Percentiles rank a stretch among this genome's conserved stretches.
Evolutionary conservation across 805 yeast species (phyloP).

Genomic region (Hemisphaericaspora nanyangensis): DNA sequence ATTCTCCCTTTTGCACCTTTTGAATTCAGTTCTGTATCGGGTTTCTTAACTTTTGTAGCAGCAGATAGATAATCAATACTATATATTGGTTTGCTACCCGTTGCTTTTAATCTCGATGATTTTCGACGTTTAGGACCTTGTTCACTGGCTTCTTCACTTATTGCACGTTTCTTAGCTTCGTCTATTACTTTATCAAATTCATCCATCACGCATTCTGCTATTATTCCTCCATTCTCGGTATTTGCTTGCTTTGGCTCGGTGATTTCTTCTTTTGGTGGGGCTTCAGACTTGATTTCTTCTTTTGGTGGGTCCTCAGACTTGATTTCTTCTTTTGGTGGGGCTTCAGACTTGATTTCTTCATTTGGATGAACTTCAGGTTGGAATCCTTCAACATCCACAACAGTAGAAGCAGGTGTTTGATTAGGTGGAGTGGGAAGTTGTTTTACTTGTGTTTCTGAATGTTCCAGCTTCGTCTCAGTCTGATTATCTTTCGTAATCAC

Average conservation of each 20-base stretch:
- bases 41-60: not conserved
- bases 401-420: not conserved
- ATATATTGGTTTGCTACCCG: not conserved
- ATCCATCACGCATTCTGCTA: slow-evolving; percentile 11
- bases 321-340: slow-evolving; percentile 4
- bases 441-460: not conserved
- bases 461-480: not conserved
- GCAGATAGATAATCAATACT: not conserved
- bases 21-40: not conserved
- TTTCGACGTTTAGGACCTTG: not conserved
- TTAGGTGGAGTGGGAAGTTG: slow-evolving; percentile 1
- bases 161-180: slow-evolving; percentile 15
- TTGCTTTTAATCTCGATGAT: not conserved
- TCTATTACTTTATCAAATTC: slow-evolving; percentile 15
- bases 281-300: not conserved
- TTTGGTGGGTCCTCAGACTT: slow-evolving; percentile 4
- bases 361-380: not conserved
- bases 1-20: slow-evolving; percentile 1
- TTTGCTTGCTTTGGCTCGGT: not conserved
- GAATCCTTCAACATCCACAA: not conserved
- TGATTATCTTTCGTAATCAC: slow-evolving; percentile 23
- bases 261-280: not conserved
- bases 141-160: slow-evolving; percentile 6
- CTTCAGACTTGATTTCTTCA: not conserved
- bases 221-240: slow-evolving; percentile 2